Conservation (phyloP, 345 rosid genomes). For the Populus deltoides region DNA sequence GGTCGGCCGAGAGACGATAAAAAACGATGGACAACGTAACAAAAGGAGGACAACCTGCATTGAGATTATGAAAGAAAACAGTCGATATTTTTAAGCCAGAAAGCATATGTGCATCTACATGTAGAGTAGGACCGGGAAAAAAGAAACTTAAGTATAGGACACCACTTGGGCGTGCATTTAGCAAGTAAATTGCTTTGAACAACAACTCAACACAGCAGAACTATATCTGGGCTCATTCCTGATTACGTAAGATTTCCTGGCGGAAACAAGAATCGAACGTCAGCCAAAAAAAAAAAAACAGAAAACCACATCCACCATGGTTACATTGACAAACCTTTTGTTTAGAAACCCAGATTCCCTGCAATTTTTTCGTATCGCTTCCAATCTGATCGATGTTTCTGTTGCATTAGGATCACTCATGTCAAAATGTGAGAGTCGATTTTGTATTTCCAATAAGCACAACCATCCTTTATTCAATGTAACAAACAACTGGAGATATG, state of each 20-base stretch:
- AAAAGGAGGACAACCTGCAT: constrained; percentile 42
- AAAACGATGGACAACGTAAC: constrained; percentile 39
- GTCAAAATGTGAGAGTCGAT: constrained; percentile 45
- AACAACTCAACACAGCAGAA: constrained; percentile 27
- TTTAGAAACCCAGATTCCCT: constrained; percentile 49
- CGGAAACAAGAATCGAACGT: not conserved
- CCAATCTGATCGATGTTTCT: constrained; percentile 55
- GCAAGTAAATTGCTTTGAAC: not conserved
- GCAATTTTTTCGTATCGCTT: constrained; percentile 62
- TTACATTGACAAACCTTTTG: constrained; percentile 42
- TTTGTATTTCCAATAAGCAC: not conserved
- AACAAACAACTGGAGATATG: not conserved
- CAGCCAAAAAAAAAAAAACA: not conserved
- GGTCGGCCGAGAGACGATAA: constrained; percentile 26
- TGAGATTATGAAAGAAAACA: not conserved
- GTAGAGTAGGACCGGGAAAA: too few relatives aligned
- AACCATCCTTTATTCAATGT: not conserved
- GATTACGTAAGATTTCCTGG: constrained; percentile 53
- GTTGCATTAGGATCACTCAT: constrained; percentile 65
- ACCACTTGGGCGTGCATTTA: too few relatives aligned
- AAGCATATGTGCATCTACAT: too few relatives aligned
- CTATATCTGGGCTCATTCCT: constrained; percentile 23
- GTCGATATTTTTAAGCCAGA: not conserved
- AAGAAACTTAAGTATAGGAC: too few relatives aligned
- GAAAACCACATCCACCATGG: not conserved